phyloP scores from a whole-genome alignment of 2,329 filamentous ascomycete species.

The Macrophomina pseudophaseolina region DNA sequence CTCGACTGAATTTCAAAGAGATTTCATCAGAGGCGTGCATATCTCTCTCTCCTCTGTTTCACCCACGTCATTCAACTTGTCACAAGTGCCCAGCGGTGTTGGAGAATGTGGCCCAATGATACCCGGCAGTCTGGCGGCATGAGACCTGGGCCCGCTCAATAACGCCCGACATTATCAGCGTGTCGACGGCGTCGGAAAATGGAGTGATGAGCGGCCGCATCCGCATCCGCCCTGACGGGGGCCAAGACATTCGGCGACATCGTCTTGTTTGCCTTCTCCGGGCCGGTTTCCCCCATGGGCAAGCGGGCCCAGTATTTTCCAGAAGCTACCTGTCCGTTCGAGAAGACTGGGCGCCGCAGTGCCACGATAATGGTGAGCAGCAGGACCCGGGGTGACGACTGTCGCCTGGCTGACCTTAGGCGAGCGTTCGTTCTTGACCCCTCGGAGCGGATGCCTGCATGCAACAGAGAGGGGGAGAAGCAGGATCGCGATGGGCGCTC shows the following conservation, averaged over 20 bases:
- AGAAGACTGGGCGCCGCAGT: neutral
- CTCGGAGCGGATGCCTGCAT: slow-evolving; percentile 17
- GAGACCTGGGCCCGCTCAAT: slow-evolving; percentile 12
- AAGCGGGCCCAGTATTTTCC: neutral
- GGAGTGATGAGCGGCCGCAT: neutral
- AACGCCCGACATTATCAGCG: slow-evolving; percentile 14
- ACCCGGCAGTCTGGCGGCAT: neutral
- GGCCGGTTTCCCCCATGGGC: slow-evolving; percentile 2
- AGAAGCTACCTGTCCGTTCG: neutral
- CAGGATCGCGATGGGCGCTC: slow-evolving; percentile 13
- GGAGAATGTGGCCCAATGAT: neutral
- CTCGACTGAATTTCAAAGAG: neutral
- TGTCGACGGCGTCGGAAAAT: neutral
- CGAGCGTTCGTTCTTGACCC: slow-evolving; percentile 5
- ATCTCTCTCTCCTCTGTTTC: slow-evolving; percentile 5
- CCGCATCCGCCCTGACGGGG: neutral
- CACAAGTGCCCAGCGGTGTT: neutral
- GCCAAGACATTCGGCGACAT: slow-evolving; percentile 5
- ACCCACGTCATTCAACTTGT: slow-evolving; percentile 16
- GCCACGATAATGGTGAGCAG: neutral
- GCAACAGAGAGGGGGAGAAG: neutral
- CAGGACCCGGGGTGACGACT: neutral
- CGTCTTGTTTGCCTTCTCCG: neutral
- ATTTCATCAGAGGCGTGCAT: neutral
- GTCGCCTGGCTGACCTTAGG: neutral